Base-by-base conservation (phyloP, 1,284 basidiomycete genomes). In the Chalciporus sp. region DNA sequence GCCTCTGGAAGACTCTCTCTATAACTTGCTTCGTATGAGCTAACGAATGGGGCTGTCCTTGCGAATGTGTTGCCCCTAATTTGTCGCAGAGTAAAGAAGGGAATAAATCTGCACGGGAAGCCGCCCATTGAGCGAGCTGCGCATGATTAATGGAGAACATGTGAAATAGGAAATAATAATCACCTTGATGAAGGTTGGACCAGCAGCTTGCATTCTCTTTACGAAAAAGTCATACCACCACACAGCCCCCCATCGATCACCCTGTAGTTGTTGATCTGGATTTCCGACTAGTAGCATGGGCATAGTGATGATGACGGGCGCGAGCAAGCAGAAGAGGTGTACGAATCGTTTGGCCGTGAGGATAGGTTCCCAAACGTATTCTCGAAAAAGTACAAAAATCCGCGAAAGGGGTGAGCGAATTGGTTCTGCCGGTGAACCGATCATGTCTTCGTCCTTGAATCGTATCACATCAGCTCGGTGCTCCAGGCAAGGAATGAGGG, bases 71-170 rank as follows among this genome's bases (percentile, higher is more conserved):
- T 52, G 86, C 84, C 45, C 92, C 93, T 64, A 99, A 80, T 58
- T 84, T 82, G 53, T 91, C 82, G 71, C 97, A 99, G 5, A 99
- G 83, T n/a, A 85, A 73, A n/a, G 88, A 80, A 1, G 97, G 94
- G 74, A 99, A 99, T 6, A 99, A 77, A 71, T 99, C 97, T 44
- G 90, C 89, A 50, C 97, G 84, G 27, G 95, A 95, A 6, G 92
- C 97, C 1, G 97, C 97, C 97, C 97, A 99, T 81, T 99, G 97
- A 1, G 94, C 93, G 48, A 99, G 83, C 92, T 95, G 64, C 16
- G 51, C 42, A 55, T 42, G 41, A 44, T 56, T 53, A 44, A 57
- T 58, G 49, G 50, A 27, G 52, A 20, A n/a, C n/a, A 29, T 11
- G 33, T 42, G 56, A 40, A 53, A 50, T 17, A 44, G 46, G 20